A percentile compares a stretch with the other conserved stretches of the same genome.
phyloP scores from a whole-genome alignment of 495 filamentous ascomycete genomes.

The Ramalina peruviana region DNA sequence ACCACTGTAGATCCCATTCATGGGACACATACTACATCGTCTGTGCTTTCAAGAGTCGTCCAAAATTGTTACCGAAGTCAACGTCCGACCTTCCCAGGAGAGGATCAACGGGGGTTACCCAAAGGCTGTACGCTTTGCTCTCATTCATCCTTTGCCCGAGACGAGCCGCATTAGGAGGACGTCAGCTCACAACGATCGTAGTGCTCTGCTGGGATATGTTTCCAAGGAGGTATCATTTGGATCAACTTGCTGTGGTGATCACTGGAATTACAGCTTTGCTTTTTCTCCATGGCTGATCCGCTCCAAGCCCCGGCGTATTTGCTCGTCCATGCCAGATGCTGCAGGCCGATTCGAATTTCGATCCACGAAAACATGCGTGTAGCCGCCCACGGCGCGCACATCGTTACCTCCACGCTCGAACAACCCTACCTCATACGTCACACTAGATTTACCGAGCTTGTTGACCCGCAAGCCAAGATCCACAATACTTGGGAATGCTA shows the following conservation, averaged over 20 bases:
- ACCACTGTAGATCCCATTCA: not conserved
- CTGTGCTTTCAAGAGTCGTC: no score
- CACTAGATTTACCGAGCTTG: constrained; percentile 72
- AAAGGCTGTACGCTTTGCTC: no score
- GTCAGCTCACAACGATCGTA: no score
- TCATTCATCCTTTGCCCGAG: no score
- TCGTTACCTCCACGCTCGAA: constrained; percentile 63
- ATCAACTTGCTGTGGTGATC: no score
- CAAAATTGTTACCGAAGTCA: no score
- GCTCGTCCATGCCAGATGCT: constrained; percentile 40
- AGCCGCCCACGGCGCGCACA: constrained; percentile 74
- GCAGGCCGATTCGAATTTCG: constrained; percentile 54
- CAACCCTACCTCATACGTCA: constrained; percentile 84
- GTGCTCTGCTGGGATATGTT: no score
- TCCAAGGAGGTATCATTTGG: no score
- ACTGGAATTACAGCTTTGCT: constrained; percentile 17
- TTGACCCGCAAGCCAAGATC: constrained; percentile 74
- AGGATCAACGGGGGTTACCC: no score
- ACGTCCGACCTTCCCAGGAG: no score
- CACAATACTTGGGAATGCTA: constrained; percentile 69
- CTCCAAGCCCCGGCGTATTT: constrained; percentile 40
- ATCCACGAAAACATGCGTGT: constrained; percentile 81
- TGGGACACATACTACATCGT: not conserved
- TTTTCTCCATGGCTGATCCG: constrained; percentile 11
- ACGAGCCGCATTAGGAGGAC: no score